Base-by-base conservation (phyloP, 2,329 filamentous ascomycete species). In the Phoma sp. region DNA sequence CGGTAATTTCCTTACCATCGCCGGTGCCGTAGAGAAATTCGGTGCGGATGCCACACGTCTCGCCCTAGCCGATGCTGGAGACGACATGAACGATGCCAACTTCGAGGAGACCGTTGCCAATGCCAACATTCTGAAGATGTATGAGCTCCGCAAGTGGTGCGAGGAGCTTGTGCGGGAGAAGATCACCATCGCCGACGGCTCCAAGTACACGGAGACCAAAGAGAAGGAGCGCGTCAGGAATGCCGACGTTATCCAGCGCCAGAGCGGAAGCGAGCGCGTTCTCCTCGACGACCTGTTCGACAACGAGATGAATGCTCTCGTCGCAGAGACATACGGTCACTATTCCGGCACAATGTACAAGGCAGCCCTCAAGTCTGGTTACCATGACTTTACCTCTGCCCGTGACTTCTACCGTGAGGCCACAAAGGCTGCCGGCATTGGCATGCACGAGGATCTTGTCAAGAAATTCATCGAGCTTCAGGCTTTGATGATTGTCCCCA, bases 41-140 rank as follows among this genome's bases (percentile, higher is more conserved):
- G 95, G 95, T 69, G 93, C 95, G 7, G 95, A 98, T 74, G 95
- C 95, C 11, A 89, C 90, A 36, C 86, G 93, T 72, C 90, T 98
- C 67, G 92, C 93, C 3, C 87, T 99, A 59, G 93, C 93, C 15
- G 95, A 99, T 75, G 92, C 92, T 11, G 95, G 95, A 66, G 95
- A 99, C 70, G 91, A 90, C 60, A 92, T 97, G 58, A 89, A 92
- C 60, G 95, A 99, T 76, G 93, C 93, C 67, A 99, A 99, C 81
- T 96, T 99, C 62, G 95, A 97, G 70, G 95, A 99, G 79, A 86
- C 89, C 49, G 92, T 97, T 32, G 95, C 95, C 33, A 95, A 98
- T 77, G 91, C 88, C 73, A 93, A 88, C 71, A 96, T 97, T 67
- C 82, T 98, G 59, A 88, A 92, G 68, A 84, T 98, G 46, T 93